Conservation (phyloP, 495 filamentous ascomycete genomes). For the Xanthoparmelia taractica region DNA sequence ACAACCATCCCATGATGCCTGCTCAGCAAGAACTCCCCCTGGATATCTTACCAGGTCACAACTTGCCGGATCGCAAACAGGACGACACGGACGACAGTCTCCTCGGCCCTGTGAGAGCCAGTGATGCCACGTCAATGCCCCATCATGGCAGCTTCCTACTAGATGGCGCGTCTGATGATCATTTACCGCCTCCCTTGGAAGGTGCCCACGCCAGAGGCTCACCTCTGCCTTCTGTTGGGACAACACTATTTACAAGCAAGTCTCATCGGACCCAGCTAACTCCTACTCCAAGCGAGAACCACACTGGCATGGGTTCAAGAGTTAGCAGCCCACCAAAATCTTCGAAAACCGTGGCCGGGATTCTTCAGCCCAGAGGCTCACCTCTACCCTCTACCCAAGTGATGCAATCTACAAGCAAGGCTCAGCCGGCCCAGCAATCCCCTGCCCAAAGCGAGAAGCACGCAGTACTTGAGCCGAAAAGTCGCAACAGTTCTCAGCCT, state of each 20-base stretch:
- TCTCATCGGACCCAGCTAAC: neutral
- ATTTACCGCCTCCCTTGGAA: neutral
- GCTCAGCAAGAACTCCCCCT: neutral
- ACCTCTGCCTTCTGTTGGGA: neutral
- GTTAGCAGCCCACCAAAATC: no score
- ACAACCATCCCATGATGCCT: neutral
- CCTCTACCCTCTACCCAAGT: neutral
- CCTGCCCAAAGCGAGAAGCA: neutral
- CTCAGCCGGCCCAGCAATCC: neutral
- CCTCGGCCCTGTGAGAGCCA: neutral
- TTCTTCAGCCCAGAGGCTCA: neutral
- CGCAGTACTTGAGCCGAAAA: neutral
- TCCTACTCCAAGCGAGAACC: neutral
- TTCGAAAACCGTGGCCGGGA: no score
- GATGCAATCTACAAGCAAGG: neutral
- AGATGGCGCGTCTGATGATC: neutral
- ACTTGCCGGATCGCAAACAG: neutral
- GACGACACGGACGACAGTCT: neutral
- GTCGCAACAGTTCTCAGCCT: neutral
- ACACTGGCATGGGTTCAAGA: no score
- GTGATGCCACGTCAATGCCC: neutral
- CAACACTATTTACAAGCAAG: neutral
- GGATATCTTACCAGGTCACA: neutral
- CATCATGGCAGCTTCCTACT: neutral
- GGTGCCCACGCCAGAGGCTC: neutral